phyloP scores from a whole-genome alignment of 129 eudicot genomes.

The Cynara cardunculus region DNA sequence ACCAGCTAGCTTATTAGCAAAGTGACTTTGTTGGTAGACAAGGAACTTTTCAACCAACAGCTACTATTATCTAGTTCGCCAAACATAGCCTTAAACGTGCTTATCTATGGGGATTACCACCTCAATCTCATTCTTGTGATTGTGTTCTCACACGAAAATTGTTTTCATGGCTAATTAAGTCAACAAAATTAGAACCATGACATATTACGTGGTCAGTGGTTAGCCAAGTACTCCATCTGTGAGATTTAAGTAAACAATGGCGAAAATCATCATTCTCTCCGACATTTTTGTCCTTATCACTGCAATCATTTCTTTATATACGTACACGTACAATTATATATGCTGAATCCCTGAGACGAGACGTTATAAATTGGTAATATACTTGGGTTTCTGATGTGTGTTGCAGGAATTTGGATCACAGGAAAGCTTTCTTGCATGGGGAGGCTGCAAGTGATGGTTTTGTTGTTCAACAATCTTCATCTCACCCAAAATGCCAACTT shows the following conservation, averaged over 20 bases:
- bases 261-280: background rate
- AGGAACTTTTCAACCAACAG: background rate
- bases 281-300: background rate
- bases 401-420: conserved; percentile 85
- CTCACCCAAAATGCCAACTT: conserved; percentile 5
- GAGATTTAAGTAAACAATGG: background rate
- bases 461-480: conserved; percentile 6
- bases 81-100: background rate
- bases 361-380: background rate
- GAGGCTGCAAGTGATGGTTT: conserved; percentile 46
- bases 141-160: too few species aligned
- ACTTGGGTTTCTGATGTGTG: background rate
- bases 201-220: too few species aligned
- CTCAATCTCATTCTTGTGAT: background rate
- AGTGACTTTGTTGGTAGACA: background rate
- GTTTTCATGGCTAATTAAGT: too few species aligned
- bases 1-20: too few species aligned
- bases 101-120: background rate
- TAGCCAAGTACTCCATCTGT: too few species aligned
- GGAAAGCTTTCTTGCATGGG: conserved; percentile 80
- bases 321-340: background rate
- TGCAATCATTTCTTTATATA: background rate
- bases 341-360: background rate
- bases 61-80: too few species aligned
- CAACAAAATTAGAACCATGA: too few species aligned